A percentile compares a stretch with the other conserved stretches of the same genome.
Evolutionary conservation across 179 eudicot species (phyloP).

Genomic region (Gypsophila paniculata): DNA sequence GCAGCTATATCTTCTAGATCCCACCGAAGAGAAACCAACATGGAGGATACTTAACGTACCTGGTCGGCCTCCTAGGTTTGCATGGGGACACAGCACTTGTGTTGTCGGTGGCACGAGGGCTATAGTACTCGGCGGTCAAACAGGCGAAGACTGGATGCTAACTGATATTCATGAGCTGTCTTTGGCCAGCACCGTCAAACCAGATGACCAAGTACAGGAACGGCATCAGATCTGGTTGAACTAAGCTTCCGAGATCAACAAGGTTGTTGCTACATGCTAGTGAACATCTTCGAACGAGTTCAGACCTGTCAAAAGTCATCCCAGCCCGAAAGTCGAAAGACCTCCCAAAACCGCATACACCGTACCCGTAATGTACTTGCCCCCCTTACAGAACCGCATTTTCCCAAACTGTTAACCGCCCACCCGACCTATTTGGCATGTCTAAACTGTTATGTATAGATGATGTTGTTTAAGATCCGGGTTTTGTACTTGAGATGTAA

Average conservation of each 20-base stretch:
- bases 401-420: neutral
- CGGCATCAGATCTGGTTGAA: neutral
- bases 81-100: conserved; percentile 97
- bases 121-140: conserved; percentile 86
- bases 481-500: conserved; percentile 23
- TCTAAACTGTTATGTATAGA: conserved; percentile 1
- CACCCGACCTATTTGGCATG: neutral
- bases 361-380: neutral
- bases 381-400: no score
- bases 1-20: conserved; percentile 80
- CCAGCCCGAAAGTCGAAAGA: neutral
- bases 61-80: conserved; percentile 79
- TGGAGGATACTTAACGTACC: conserved; percentile 89
- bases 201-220: conserved; percentile 24
- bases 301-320: no score
- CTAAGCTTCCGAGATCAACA: neutral
- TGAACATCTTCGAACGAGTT: no score
- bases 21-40: conserved; percentile 90
- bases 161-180: conserved; percentile 79
- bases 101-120: conserved; percentile 92
- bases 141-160: conserved; percentile 93
- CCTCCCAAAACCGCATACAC: neutral
- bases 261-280: no score
- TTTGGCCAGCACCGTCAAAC: conserved; percentile 50
- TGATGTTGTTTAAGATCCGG: conserved; percentile 21